Evolutionary conservation across 345 rosid genomes (phyloP), one percentile per base, ranked within the genome.

Genomic region (Camelina laxa): DNA sequence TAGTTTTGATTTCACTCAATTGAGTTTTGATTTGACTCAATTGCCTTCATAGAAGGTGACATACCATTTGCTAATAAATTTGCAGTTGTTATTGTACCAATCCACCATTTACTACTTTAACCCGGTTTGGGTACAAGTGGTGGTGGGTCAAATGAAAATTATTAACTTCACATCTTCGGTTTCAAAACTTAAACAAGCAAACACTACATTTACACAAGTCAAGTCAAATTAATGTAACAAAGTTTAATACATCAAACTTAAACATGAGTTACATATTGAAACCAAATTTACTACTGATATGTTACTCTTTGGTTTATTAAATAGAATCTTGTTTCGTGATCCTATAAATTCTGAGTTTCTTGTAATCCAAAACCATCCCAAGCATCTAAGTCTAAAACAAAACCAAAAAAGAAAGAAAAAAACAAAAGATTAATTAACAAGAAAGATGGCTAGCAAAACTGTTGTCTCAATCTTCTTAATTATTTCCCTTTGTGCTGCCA

Each of bases 391-490:
- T 7, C 20, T n/a, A n/a, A 21, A 67, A 20, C 38, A 21, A 7
- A 49, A n/a, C n/a, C n/a, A 65, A 50, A 33, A 48, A 35, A 19
- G 10, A 12, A 6, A 27, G 7, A 7, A 19, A 6, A 10, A 4
- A 3, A 27, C 4, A 27, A 27, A 27, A 27, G 30, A 27, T 13
- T 14, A 13, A 13, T 12, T 17, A 48, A 65, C 13, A 33, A 66
- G 14, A 50, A 66, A 66, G 14, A 67, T 67, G 72, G 61, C 4
- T n/a, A 54, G 24, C 39, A 54, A 54, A 67, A 5, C 6, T 4
- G 4, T 53, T 5, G 1, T 67, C 60, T 67, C 61, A 38, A 6
- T 49, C 31, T 65, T 31, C 19, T 33, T 49, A 15, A 15, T 67
- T 24, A 36, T 15, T 20, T 50, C 21, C 1, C 48, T 50, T 21